Evolutionary conservation across 2,329 filamentous ascomycete species (phyloP).

Genomic region (Monilinia laxa): DNA sequence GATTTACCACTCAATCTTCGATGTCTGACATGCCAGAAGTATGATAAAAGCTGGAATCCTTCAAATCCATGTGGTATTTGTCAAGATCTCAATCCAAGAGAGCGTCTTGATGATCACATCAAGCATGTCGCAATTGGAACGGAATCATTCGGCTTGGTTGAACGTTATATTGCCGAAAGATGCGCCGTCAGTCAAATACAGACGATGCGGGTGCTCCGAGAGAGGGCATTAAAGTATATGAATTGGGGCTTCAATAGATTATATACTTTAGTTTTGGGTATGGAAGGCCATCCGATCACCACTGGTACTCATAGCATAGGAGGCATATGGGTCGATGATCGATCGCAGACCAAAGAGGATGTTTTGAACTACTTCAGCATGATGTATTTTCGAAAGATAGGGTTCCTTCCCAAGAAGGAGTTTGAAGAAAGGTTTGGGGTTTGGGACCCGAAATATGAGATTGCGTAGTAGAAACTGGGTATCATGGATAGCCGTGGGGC

Average conservation of each 20-base stretch:
- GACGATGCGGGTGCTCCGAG: background rate
- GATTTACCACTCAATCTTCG: background rate
- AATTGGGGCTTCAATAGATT: background rate
- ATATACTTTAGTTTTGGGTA: background rate
- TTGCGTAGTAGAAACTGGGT: background rate
- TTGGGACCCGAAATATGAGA: background rate
- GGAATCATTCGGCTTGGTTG: background rate
- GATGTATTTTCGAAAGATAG: background rate
- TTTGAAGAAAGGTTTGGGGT: background rate
- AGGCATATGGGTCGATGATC: background rate
- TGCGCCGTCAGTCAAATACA: background rate
- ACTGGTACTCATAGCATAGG: background rate
- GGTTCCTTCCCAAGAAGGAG: background rate
- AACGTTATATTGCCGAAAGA: background rate
- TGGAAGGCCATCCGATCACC: background rate
- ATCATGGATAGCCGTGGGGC: background rate
- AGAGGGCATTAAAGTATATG: background rate
- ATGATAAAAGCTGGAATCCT: background rate
- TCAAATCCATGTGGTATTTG: background rate
- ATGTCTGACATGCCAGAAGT: background rate
- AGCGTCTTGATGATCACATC: background rate
- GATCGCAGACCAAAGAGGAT: background rate
- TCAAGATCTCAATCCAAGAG: background rate
- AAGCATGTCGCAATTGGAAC: background rate
- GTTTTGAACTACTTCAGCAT: background rate